These are phyloP conservation scores for Tuber calosporum DNA, from an alignment of 495 filamentous ascomycete species.

Conservation along the genomic window DNA sequence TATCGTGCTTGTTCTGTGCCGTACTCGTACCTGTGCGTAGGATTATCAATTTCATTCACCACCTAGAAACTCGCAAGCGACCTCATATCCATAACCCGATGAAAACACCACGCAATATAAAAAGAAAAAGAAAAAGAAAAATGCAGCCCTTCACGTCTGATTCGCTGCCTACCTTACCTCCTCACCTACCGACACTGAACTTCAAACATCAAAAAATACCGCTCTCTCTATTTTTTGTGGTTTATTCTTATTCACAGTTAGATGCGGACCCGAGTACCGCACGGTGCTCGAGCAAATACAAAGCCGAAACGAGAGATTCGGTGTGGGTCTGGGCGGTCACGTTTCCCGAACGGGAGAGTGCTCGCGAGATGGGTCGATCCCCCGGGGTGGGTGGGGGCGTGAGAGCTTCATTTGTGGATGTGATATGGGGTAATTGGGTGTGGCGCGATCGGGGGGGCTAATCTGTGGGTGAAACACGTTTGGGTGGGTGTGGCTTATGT, in stretches of 20 bases:
- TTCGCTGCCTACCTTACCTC: not conserved
- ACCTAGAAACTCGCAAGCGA: too few relatives aligned
- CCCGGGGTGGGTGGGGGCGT: too few relatives aligned
- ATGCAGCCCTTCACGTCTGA: not conserved
- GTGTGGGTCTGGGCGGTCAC: not conserved
- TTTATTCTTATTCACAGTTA: not conserved
- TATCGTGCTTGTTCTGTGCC: too few relatives aligned
- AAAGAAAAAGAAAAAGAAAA: too few relatives aligned
- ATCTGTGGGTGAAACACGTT: not conserved
- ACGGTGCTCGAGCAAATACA: too few relatives aligned
- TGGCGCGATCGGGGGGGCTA: not conserved
- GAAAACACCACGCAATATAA: not conserved
- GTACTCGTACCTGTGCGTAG: too few relatives aligned
- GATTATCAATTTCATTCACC: too few relatives aligned
- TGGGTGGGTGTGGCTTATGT: not conserved
- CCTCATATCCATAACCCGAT: too few relatives aligned
- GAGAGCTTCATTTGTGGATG: not conserved
- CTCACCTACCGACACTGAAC: too few relatives aligned
- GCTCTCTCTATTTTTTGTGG: not conserved
- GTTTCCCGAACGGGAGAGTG: not conserved
- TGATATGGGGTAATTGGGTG: not conserved
- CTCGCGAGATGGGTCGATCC: not conserved
- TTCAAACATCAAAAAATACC: not conserved
- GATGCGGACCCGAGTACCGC: slow-evolving; percentile 2
- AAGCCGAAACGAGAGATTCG: not conserved